A percentile compares a stretch with the other conserved stretches of the same genome.
Conservation (phyloP, 164 flowering plant species). For the Chloranthus sessilifolius region DNA sequence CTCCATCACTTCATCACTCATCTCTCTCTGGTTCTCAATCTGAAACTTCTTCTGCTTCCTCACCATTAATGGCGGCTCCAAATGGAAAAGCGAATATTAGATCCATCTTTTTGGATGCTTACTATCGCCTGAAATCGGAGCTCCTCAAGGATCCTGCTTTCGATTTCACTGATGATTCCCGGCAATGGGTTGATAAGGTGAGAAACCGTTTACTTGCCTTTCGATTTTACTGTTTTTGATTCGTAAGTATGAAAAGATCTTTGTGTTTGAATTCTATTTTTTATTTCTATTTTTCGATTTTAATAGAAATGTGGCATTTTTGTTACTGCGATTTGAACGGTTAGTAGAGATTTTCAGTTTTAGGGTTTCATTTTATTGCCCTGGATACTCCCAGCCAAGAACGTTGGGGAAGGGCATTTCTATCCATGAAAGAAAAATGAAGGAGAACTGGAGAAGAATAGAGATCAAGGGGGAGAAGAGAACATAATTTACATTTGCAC, state of each 20-base stretch:
- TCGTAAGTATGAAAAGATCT: background rate
- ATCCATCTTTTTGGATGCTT: slow-evolving; percentile 52
- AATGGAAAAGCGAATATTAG: slow-evolving; percentile 34
- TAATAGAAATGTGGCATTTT: no score
- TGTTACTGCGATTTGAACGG: no score
- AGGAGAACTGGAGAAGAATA: no score
- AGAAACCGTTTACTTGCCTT: background rate
- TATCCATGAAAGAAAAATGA: no score
- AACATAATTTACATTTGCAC: no score
- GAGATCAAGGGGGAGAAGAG: no score
- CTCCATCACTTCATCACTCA: no score
- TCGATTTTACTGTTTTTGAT: background rate
- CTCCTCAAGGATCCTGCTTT: slow-evolving; percentile 86
- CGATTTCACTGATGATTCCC: slow-evolving; percentile 66
- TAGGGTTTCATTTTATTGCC: no score
- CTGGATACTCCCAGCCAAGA: no score
- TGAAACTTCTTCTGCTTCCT: background rate
- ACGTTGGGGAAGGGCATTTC: no score
- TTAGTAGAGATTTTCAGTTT: no score
- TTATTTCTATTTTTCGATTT: background rate
- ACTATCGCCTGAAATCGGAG: slow-evolving; percentile 68
- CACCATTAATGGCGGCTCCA: slow-evolving; percentile 2
- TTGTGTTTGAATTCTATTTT: background rate
- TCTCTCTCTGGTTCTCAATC: background rate
- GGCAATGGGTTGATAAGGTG: slow-evolving; percentile 86